Conservation (phyloP, 345 rosid genomes). For the Populus nigra region DNA sequence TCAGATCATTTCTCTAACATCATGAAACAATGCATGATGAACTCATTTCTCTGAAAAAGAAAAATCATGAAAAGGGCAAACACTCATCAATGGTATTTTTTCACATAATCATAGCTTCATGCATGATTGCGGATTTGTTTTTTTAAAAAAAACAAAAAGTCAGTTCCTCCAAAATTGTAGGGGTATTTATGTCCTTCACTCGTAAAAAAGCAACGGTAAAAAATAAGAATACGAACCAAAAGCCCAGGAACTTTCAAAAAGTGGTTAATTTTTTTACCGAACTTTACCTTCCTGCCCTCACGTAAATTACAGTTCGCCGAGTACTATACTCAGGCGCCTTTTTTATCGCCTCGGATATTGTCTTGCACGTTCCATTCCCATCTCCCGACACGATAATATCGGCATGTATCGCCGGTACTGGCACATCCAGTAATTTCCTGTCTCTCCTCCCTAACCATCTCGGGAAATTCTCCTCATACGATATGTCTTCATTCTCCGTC, state of each 20-base stretch:
- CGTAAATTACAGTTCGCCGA: conserved; percentile 78
- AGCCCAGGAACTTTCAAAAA: not conserved
- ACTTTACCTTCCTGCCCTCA: conserved; percentile 87
- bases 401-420: conserved; percentile 63
- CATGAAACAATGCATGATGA: not conserved
- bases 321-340: conserved; percentile 67
- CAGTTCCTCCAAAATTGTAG: not conserved
- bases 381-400: conserved; percentile 77
- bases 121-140: not conserved
- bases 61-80: not conserved
- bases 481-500: conserved; percentile 24
- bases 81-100: not conserved
- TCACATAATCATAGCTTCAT: not conserved
- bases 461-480: conserved; percentile 45
- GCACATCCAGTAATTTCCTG: conserved; percentile 50
- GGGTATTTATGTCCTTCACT: conserved; percentile 2
- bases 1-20: not conserved
- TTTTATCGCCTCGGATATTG: conserved; percentile 86
- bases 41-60: not conserved
- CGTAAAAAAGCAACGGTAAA: not conserved
- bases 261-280: not conserved
- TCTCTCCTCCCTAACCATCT: conserved; percentile 64
- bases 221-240: not conserved
- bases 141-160: not conserved
- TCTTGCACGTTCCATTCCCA: conserved; percentile 83